These are phyloP conservation scores for Cucumis melo DNA, from an alignment of 306 rosid genomes.

Conservation along the genomic window DNA sequence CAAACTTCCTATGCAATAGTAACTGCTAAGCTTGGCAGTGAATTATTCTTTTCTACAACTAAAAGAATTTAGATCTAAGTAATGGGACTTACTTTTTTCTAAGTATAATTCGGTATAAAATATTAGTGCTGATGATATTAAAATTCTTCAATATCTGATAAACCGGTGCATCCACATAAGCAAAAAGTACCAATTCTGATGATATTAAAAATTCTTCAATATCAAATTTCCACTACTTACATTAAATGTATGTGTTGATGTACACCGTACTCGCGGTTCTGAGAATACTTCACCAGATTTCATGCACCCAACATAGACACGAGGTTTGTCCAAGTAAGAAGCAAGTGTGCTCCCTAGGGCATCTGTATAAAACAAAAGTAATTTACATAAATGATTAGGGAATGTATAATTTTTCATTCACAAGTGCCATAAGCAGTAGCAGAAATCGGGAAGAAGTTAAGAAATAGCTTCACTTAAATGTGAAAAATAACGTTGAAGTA, in stretches of 20 bases:
- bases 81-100: slow-evolving; percentile 44
- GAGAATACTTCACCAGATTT: slow-evolving; percentile 98
- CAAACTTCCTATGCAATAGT: background rate
- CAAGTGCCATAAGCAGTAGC: background rate
- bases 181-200: too few species aligned
- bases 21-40: background rate
- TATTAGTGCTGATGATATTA: slow-evolving; percentile 81
- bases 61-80: background rate
- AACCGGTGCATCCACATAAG: slow-evolving; percentile 92
- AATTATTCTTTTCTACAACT: background rate
- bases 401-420: slow-evolving; percentile 2
- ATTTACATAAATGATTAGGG: background rate
- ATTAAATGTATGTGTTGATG: background rate
- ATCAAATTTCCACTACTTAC: background rate
- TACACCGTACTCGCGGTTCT: slow-evolving; percentile 49
- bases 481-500: background rate
- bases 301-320: slow-evolving; percentile 94
- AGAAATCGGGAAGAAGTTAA: background rate
- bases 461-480: background rate
- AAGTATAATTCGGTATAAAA: slow-evolving; percentile 80
- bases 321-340: slow-evolving; percentile 82
- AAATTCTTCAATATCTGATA: slow-evolving; percentile 89
- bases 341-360: slow-evolving; percentile 75
- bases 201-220: too few species aligned
- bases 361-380: slow-evolving; percentile 26